Base-by-base conservation (phyloP, 148 eudicot species). In the Amaranthus palmeri region DNA sequence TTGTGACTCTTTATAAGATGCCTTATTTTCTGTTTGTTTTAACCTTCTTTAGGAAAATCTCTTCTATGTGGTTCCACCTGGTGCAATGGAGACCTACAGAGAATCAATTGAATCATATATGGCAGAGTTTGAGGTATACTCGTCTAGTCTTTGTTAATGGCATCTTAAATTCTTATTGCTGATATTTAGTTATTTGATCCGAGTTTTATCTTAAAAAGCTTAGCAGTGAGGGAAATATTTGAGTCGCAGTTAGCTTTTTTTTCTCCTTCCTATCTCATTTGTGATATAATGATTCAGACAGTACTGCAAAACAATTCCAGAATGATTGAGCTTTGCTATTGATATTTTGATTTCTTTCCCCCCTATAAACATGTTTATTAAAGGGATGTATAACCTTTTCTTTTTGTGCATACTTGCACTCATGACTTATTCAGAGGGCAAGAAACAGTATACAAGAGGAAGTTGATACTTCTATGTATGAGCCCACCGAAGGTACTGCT, bases 21-120 rank as follows among this genome's bases (percentile, higher is more conserved):
- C 53, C 50, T 36, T 60, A 3, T 59, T 40, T 76, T 49, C 36
- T 5, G 45, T 65, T 13, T 63, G 14, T 51, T 10, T 71, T 62
- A 10, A 17, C 58, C 10, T 71, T 59, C 71, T 79, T 72, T 84
- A 93, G 98, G 97, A 89, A 77, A 85, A 82, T 64, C 90, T 93
- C 62, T 88, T 91, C 69, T 93, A 91, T 74, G 54, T 77, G 60
- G 91, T 88, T 64, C 91, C 85, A 50, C 81, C 82, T 77, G 92
- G 96, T 70, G 85, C 97, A n/a, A 88, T 91, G 83, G 92, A 84
- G 73, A 69, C 78, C 55, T 93, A 93, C 74, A 83, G 88, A 78
- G 86, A 77, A 61, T 89, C 86, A 46, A 81, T 95, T 77, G 96
- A 86, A 76, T 85, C 86, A 59, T 81, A 82, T 86, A 74, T 89